Percentiles rank a stretch among this genome's conserved stretches.
These are phyloP conservation scores for Xylaria sp. DNA, from an alignment of 495 filamentous ascomycete species.

Conservation along the genomic window DNA sequence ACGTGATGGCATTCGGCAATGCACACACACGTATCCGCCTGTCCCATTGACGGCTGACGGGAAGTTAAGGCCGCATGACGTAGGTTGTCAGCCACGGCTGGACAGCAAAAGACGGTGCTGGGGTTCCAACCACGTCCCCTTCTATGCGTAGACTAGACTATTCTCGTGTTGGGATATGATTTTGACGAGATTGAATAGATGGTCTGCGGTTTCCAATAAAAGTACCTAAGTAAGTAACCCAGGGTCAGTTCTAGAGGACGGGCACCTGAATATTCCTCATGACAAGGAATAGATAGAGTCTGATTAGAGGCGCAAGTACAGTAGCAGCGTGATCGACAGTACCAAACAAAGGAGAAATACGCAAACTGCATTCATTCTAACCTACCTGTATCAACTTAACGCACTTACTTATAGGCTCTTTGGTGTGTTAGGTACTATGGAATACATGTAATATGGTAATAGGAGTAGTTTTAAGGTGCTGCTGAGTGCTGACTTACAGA, in stretches of 20 bases:
- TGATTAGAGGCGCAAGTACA: not conserved
- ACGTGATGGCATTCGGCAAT: constrained; percentile 10
- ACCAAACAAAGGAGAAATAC: not conserved
- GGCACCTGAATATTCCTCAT: not conserved
- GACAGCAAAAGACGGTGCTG: constrained; percentile 3
- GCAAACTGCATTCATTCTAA: not conserved
- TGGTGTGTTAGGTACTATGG: too few species aligned
- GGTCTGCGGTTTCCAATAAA: not conserved
- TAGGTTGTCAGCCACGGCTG: constrained; percentile 13
- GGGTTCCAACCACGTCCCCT: not conserved
- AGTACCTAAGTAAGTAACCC: too few species aligned
- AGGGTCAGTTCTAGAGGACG: not conserved
- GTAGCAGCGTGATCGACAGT: not conserved
- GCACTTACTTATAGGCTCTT: too few species aligned
- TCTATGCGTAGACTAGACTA: not conserved
- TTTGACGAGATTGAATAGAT: constrained; percentile 12
- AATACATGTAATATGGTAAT: not conserved
- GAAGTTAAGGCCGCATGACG: constrained; percentile 25
- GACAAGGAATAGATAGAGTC: not conserved
- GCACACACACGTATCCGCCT: not conserved
- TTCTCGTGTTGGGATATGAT: not conserved
- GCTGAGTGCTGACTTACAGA: not conserved
- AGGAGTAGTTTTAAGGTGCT: not conserved
- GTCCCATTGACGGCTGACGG: constrained; percentile 15
- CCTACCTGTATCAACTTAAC: too few species aligned